Evolutionary conservation across 306 rosid species (phyloP).

Genomic region (Vigna trinervia): DNA sequence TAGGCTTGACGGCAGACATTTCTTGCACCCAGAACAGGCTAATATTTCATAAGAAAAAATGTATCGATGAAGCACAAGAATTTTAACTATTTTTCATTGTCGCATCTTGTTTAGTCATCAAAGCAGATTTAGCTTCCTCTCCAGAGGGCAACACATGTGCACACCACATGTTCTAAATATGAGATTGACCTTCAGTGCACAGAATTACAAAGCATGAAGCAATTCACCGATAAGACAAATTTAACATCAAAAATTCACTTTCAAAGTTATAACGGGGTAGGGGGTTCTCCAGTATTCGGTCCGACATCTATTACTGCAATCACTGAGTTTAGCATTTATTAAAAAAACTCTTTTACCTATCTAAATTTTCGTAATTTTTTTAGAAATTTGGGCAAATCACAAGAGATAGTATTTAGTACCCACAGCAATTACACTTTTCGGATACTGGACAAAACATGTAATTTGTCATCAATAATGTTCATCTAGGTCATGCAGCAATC

Average conservation of each 20-base stretch:
- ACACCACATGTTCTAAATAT: neutral
- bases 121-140: slow-evolving; percentile 33
- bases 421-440: slow-evolving; percentile 16
- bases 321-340: slow-evolving; percentile 14
- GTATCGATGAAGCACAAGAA: neutral
- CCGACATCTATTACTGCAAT: slow-evolving; percentile 6
- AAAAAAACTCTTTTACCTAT: neutral
- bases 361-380: neutral
- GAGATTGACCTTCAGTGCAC: slow-evolving; percentile 24
- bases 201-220: neutral
- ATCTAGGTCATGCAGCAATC: slow-evolving; percentile 9
- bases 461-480: slow-evolving; percentile 18
- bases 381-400: slow-evolving; percentile 27
- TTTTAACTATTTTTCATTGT: slow-evolving; percentile 31
- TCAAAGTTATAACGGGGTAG: slow-evolving; percentile 2
- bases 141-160: slow-evolving; percentile 14
- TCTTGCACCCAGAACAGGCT: slow-evolving; percentile 36
- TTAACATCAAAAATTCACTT: slow-evolving; percentile 15
- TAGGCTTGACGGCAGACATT: slow-evolving; percentile 30
- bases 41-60: slow-evolving; percentile 19
- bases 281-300: neutral
- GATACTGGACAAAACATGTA: slow-evolving; percentile 24
- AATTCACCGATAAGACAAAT: slow-evolving; percentile 8
- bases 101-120: neutral
- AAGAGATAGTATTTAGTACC: slow-evolving; percentile 13